Percentiles rank a stretch among this genome's conserved stretches.
phyloP scores from a whole-genome alignment of 108 stramenopile genomes.

The Stephanodiscus triporus region DNA sequence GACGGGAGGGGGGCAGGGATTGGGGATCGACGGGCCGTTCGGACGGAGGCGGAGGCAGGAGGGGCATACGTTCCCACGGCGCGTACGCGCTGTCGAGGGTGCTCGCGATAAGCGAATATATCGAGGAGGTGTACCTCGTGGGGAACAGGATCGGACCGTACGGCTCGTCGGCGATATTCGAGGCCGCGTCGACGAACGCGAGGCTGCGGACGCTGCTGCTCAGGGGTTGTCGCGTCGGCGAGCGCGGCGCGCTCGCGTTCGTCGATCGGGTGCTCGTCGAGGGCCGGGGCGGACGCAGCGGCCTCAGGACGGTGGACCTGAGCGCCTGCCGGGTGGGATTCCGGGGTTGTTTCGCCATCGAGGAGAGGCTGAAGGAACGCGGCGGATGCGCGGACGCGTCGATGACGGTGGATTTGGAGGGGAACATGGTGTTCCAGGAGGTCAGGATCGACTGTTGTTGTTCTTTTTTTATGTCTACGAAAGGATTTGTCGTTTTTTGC shows the following conservation, averaged over 20 bases:
- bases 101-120: slow-evolving; percentile 53
- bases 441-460: slow-evolving; percentile 17
- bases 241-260: slow-evolving; percentile 77
- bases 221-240: slow-evolving; percentile 73
- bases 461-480: slow-evolving; percentile 5
- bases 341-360: slow-evolving; percentile 64
- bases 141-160: slow-evolving; percentile 81
- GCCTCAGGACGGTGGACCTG: slow-evolving; percentile 65
- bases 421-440: slow-evolving; percentile 83
- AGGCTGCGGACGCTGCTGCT: slow-evolving; percentile 53
- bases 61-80: slow-evolving; percentile 76
- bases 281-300: slow-evolving; percentile 19
- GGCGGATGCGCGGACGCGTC: slow-evolving; percentile 7
- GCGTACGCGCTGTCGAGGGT: slow-evolving; percentile 75
- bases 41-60: slow-evolving; percentile 16
- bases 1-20: slow-evolving; percentile 43
- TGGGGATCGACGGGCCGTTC: background rate
- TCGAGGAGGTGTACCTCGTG: slow-evolving; percentile 66
- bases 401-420: slow-evolving; percentile 67
- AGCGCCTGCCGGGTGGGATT: slow-evolving; percentile 73
- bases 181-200: slow-evolving; percentile 60
- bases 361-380: slow-evolving; percentile 41
- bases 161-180: slow-evolving; percentile 73
- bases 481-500: no score
- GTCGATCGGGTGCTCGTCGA: slow-evolving; percentile 47